These are phyloP conservation scores for Coix lacrymajobi DNA, from an alignment of 176 grass and related monocot genomes.

Conservation along the genomic window DNA sequence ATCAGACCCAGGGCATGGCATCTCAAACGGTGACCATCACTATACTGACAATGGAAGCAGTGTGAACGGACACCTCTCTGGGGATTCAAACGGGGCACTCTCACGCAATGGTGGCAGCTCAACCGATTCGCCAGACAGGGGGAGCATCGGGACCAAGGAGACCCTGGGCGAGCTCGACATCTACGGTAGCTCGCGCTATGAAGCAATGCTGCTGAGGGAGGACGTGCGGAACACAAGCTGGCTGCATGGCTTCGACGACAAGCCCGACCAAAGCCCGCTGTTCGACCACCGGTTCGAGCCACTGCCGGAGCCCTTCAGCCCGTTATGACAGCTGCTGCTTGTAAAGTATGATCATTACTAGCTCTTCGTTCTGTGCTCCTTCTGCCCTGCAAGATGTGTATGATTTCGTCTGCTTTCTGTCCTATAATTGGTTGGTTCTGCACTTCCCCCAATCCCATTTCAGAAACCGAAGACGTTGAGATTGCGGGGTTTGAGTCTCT, in stretches of 20 bases:
- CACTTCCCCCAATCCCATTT: neutral
- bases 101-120: slow-evolving; percentile 45
- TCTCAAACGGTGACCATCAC: slow-evolving; percentile 27
- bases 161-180: slow-evolving; percentile 68
- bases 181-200: slow-evolving; percentile 71
- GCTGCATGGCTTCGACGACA: slow-evolving; percentile 74
- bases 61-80: slow-evolving; percentile 36
- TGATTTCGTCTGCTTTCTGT: slow-evolving; percentile 17
- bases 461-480: slow-evolving; percentile 9
- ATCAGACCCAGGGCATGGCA: slow-evolving; percentile 44
- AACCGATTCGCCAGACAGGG: slow-evolving; percentile 50
- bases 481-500: neutral
- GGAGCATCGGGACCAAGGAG: slow-evolving; percentile 56
- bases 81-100: slow-evolving; percentile 36
- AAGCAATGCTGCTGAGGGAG: slow-evolving; percentile 77
- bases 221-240: slow-evolving; percentile 78
- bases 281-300: slow-evolving; percentile 95
- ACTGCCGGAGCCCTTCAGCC: slow-evolving; percentile 90
- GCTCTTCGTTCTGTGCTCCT: neutral
- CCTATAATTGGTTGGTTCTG: slow-evolving; percentile 12
- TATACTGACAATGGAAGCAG: slow-evolving; percentile 56
- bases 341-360: slow-evolving; percentile 21
- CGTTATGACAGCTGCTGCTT: slow-evolving; percentile 36
- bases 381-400: slow-evolving; percentile 29
- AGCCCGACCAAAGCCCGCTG: slow-evolving; percentile 71